Evolutionary conservation across 2,329 filamentous ascomycete species (phyloP).

Genomic region (Aurifilum marmelostoma): DNA sequence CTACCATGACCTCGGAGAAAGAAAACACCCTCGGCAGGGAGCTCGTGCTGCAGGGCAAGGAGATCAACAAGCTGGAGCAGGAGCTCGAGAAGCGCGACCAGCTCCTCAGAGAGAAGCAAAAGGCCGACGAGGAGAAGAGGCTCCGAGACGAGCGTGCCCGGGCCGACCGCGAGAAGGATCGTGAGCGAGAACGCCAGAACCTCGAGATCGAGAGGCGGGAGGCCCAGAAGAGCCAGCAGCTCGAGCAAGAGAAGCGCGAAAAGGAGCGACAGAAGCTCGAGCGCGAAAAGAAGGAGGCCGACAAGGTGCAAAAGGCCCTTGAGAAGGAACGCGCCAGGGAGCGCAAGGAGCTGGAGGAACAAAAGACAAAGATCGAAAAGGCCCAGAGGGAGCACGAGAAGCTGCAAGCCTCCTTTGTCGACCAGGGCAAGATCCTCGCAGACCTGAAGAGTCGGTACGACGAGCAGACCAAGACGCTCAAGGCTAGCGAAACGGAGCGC

Average conservation of each 20-base stretch:
- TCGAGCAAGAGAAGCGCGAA: constrained; percentile 14
- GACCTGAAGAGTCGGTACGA: constrained; percentile 35
- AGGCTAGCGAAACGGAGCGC: constrained; percentile 23
- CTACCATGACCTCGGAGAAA: constrained; percentile 3
- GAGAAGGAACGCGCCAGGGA: constrained; percentile 21
- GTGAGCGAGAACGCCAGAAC: constrained; percentile 21
- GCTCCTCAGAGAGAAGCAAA: constrained; percentile 23
- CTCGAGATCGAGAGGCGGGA: constrained; percentile 24
- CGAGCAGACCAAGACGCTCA: constrained; percentile 29
- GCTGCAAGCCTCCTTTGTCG: constrained; percentile 27
- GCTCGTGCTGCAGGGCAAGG: constrained; percentile 26
- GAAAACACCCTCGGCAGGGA: constrained; percentile 27
- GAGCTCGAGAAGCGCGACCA: constrained; percentile 25
- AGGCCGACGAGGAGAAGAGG: constrained; percentile 17
- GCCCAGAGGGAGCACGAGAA: constrained; percentile 26
- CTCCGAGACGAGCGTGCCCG: constrained; percentile 19
- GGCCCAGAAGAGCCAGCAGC: constrained; percentile 5
- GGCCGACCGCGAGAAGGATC: constrained; percentile 20
- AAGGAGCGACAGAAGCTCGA: constrained; percentile 19
- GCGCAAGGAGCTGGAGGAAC: constrained; percentile 17
- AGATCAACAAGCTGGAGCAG: constrained; percentile 26
- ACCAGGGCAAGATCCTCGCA: constrained; percentile 30
- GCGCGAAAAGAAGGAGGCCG: constrained; percentile 16
- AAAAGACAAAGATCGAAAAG: constrained; percentile 15
- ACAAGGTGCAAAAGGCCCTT: constrained; percentile 20